Percentiles rank a stretch among this genome's conserved stretches.
These are phyloP conservation scores for Pisolithus sp. DNA, from an alignment of 768 basidiomycete species.

Conservation along the genomic window DNA sequence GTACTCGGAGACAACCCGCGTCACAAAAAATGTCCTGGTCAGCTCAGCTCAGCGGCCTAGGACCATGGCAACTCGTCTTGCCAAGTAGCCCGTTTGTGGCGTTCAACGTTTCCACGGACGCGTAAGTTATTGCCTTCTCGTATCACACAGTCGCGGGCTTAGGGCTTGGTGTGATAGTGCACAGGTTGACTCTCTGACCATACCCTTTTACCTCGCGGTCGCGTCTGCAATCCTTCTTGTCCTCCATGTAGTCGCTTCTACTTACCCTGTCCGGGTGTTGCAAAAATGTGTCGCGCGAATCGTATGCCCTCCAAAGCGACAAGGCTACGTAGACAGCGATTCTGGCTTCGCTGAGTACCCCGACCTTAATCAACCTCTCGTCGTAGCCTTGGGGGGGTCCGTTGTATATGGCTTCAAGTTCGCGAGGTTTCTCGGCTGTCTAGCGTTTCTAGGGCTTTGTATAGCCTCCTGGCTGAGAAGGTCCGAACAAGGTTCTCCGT, in stretches of 20 bases:
- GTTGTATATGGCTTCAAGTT: constrained; percentile 18
- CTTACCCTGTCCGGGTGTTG: constrained; percentile 2
- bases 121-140: neutral
- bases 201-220: constrained; percentile 8
- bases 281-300: neutral
- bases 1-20: too few relatives aligned
- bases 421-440: constrained; percentile 16
- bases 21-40: constrained; percentile 4
- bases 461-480: neutral
- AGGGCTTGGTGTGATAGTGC: neutral
- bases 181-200: constrained; percentile 7
- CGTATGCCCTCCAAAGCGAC: neutral
- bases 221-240: constrained; percentile 5
- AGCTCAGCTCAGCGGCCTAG: neutral
- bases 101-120: neutral
- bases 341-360: neutral
- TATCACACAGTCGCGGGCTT: neutral
- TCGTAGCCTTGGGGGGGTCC: constrained; percentile 15
- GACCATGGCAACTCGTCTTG: constrained; percentile 6
- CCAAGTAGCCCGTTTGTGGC: neutral
- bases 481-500: neutral
- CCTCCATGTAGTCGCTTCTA: constrained; percentile 1
- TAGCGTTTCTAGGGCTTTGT: constrained; percentile 17
- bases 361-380: neutral
- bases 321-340: neutral